Evolutionary conservation across 768 basidiomycete genomes (phyloP).

Genomic region (Boletus rufocinnamomeus): DNA sequence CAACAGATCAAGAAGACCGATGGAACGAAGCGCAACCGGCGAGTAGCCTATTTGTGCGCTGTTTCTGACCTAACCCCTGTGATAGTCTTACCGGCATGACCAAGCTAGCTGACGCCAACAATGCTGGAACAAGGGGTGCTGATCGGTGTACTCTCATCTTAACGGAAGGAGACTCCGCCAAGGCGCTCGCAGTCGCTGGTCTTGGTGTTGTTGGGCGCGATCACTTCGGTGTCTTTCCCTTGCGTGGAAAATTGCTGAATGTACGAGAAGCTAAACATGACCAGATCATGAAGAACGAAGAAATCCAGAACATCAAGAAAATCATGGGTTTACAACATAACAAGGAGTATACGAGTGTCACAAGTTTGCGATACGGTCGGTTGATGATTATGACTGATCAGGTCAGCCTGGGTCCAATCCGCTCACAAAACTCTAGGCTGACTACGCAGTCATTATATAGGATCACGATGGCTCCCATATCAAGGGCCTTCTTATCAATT

Average conservation of each 20-base stretch:
- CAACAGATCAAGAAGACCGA: conserved; percentile 96
- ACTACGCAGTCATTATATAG: conserved; percentile 41
- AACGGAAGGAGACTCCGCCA: conserved; percentile 99
- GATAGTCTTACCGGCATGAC: conserved; percentile 83
- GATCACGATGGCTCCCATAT: conserved; percentile 99
- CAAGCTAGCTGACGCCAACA: conserved; percentile 96
- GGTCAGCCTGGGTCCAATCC: conserved; percentile 46
- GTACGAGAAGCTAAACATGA: conserved; percentile 96
- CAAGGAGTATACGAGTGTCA: conserved; percentile 74
- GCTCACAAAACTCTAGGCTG: neutral
- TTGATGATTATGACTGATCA: conserved; percentile 99
- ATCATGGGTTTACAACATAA: conserved; percentile 96
- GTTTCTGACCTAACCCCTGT: conserved; percentile 1
- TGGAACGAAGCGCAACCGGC: conserved; percentile 86
- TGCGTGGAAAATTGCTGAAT: conserved; percentile 95
- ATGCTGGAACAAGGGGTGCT: conserved; percentile 83
- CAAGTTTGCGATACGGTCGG: conserved; percentile 84
- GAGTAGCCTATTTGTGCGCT: conserved; percentile 22
- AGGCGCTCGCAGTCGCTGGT: conserved; percentile 93
- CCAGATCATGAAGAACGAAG: conserved; percentile 97
- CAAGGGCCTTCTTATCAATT: conserved; percentile 99
- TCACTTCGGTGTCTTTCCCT: conserved; percentile 95
- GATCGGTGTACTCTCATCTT: conserved; percentile 91
- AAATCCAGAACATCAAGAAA: conserved; percentile 96
- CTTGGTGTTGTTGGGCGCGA: conserved; percentile 94